Conservation (phyloP, 495 filamentous ascomycete species). For the Xylaria sp. region DNA sequence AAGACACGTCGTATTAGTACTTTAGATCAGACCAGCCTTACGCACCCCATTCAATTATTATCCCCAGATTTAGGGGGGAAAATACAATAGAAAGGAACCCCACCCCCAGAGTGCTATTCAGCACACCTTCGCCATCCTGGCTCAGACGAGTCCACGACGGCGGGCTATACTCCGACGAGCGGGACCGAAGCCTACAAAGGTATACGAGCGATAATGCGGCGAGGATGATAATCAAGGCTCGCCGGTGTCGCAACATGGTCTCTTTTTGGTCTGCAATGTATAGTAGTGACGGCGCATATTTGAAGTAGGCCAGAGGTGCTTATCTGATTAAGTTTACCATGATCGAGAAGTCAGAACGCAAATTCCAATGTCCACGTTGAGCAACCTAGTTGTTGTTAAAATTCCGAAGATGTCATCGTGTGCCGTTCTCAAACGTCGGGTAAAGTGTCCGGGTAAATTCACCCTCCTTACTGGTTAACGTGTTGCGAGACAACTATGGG, state of each 20-base stretch:
- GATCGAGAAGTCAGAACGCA: neutral
- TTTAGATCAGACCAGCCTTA: neutral
- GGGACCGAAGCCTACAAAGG: neutral
- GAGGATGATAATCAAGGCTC: neutral
- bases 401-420: neutral
- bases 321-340: neutral
- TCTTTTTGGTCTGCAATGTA: neutral
- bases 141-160: neutral
- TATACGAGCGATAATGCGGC: neutral
- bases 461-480: neutral
- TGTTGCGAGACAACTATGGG: neutral
- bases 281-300: neutral
- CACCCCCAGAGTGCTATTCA: conserved; percentile 11
- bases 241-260: conserved; percentile 11
- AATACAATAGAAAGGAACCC: neutral
- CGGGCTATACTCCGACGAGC: neutral
- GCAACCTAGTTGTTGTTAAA: neutral
- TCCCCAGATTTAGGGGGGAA: neutral
- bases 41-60: neutral
- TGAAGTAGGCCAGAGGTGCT: neutral
- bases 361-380: neutral
- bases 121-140: neutral
- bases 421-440: neutral
- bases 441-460: conserved; percentile 20
- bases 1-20: neutral